Conservation (phyloP, 768 basidiomycete genomes). For the Gautieria morchelliformis region DNA sequence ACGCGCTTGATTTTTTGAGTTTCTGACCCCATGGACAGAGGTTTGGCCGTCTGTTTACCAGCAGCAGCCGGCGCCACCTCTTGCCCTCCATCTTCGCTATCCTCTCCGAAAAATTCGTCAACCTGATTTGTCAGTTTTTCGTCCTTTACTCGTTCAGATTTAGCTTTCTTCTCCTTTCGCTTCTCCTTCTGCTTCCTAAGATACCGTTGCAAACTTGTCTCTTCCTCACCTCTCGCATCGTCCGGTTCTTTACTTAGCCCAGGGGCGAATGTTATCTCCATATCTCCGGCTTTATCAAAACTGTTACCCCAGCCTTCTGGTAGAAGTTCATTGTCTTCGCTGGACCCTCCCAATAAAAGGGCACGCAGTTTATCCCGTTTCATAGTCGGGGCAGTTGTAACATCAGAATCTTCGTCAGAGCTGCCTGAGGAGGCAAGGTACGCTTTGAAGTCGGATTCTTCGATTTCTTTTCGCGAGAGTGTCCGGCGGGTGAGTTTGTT, state of each 20-base stretch:
- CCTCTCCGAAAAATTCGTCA: constrained; percentile 76
- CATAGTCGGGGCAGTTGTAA: constrained; percentile 32
- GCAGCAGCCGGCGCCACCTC: constrained; percentile 10
- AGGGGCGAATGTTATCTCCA: constrained; percentile 94
- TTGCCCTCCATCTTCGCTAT: constrained; percentile 30
- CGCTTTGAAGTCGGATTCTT: constrained; percentile 81
- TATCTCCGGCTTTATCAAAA: constrained; percentile 52
- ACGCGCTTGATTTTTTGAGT: constrained; percentile 19
- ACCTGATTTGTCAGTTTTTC: constrained; percentile 16
- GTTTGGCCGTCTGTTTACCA: constrained; percentile 12
- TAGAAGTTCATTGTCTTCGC: constrained; percentile 41
- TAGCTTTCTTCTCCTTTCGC: constrained; percentile 63
- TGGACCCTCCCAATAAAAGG: constrained; percentile 57
- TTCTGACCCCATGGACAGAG: constrained; percentile 14
- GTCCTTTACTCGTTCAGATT: constrained; percentile 17
- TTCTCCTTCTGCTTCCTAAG: constrained; percentile 87
- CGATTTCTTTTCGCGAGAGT: constrained; percentile 77
- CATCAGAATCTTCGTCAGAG: constrained; percentile 42
- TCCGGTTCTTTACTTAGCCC: constrained; percentile 49
- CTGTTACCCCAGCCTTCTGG: constrained; percentile 72
- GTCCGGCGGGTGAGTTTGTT: constrained; percentile 67
- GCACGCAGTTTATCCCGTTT: constrained; percentile 67
- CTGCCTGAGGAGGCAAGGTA: constrained; percentile 67
- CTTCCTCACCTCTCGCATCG: constrained; percentile 42
- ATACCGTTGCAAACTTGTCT: constrained; percentile 86